Evolutionary conservation across 2,329 filamentous ascomycete species (phyloP).

Genomic region (Falciphora oryzae): DNA sequence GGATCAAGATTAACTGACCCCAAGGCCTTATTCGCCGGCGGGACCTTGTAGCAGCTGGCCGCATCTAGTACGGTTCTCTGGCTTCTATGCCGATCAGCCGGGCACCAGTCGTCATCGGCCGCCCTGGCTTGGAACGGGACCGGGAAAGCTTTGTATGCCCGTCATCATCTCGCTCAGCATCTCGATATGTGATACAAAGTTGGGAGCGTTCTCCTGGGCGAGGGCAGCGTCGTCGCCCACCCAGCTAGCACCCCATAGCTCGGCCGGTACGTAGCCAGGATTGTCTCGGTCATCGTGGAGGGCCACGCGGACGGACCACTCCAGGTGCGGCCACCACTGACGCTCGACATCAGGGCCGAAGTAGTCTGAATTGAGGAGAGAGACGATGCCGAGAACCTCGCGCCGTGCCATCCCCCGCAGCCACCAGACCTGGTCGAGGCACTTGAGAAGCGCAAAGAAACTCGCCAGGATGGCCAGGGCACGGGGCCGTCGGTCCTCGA

Average conservation of each 20-base stretch:
- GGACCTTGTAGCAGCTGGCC: too few species aligned
- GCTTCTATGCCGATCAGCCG: too few species aligned
- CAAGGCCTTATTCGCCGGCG: too few species aligned
- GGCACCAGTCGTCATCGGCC: background rate
- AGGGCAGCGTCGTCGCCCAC: conserved; percentile 34
- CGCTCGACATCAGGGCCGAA: conserved; percentile 30
- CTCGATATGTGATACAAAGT: conserved; percentile 40
- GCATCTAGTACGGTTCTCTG: too few species aligned
- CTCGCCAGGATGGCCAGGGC: conserved; percentile 59
- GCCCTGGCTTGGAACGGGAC: conserved; percentile 5
- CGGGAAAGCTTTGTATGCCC: conserved; percentile 12
- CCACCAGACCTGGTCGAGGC: conserved; percentile 63
- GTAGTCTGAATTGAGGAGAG: conserved; percentile 51
- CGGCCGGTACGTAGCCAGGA: conserved; percentile 44
- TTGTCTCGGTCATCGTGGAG: conserved; percentile 47
- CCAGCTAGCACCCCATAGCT: conserved; percentile 52
- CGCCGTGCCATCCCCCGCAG: conserved; percentile 59
- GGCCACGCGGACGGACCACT: conserved; percentile 55
- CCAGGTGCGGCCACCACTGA: conserved; percentile 55
- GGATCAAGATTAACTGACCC: too few species aligned
- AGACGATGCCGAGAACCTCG: conserved; percentile 59
- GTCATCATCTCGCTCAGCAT: conserved; percentile 35
- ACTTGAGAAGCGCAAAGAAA: conserved; percentile 61
- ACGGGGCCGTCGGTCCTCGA: conserved; percentile 53
- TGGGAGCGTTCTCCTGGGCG: conserved; percentile 23